Evolutionary conservation across 2,329 filamentous ascomycete species (phyloP).

Genomic region (Botryotinia convoluta): DNA sequence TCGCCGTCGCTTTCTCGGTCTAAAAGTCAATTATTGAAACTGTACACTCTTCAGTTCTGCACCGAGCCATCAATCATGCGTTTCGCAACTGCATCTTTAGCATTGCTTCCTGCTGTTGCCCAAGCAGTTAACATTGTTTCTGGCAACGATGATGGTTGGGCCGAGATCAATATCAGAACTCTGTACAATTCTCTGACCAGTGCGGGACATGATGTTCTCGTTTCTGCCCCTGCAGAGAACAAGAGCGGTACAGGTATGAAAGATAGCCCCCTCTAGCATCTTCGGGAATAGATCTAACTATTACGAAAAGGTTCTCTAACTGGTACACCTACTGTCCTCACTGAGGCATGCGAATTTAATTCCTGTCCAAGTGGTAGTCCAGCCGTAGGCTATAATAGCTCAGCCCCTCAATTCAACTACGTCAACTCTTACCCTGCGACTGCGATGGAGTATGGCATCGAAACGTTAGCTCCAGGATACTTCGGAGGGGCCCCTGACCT

Average conservation of each 20-base stretch:
- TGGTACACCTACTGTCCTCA: not conserved
- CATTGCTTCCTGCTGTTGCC: conserved; percentile 1
- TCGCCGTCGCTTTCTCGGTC: not conserved
- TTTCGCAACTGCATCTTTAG: conserved; percentile 4
- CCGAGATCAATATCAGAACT: conserved; percentile 5
- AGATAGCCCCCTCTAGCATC: not conserved
- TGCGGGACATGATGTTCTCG: conserved; percentile 8
- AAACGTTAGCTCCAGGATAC: not conserved
- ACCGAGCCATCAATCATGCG: conserved; percentile 6
- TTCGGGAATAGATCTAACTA: not conserved
- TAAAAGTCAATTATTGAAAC: not conserved
- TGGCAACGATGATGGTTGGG: conserved; percentile 5
- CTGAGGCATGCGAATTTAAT: not conserved
- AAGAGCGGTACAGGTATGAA: conserved; percentile 4
- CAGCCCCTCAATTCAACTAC: conserved; percentile 12
- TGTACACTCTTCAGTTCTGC: not conserved
- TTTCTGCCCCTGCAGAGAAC: conserved; percentile 7
- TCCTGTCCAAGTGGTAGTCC: conserved; percentile 15
- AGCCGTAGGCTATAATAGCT: conserved; percentile 4
- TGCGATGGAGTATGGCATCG: conserved; percentile 2
- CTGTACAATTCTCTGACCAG: conserved; percentile 6
- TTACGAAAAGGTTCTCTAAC: not conserved
- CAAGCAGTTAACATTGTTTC: conserved; percentile 1
- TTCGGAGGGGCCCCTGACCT: conserved; percentile 10
- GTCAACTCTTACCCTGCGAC: conserved; percentile 10